These are phyloP conservation scores for Mycena indigotica DNA, from an alignment of 768 basidiomycete genomes.

Conservation along the genomic window DNA sequence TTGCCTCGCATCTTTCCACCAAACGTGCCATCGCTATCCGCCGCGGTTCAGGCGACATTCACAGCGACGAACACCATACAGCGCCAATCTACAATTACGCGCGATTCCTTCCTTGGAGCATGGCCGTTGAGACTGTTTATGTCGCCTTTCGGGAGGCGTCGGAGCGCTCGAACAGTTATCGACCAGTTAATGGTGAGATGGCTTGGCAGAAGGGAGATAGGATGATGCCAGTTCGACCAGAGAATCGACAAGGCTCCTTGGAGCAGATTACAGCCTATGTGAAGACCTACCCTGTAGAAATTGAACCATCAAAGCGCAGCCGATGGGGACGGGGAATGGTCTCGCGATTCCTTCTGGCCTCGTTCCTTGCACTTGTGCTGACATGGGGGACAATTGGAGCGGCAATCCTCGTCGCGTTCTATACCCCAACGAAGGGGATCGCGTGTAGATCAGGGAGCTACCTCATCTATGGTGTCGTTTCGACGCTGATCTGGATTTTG, in stretches of 20 bases:
- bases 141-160: slow-evolving; percentile 29
- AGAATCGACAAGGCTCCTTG: slow-evolving; percentile 15
- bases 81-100: slow-evolving; percentile 36
- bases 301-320: slow-evolving; percentile 5
- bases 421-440: slow-evolving; percentile 29
- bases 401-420: slow-evolving; percentile 24
- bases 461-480: slow-evolving; percentile 32
- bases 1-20: slow-evolving; percentile 16
- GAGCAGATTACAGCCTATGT: slow-evolving; percentile 18
- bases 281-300: not conserved
- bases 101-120: slow-evolving; percentile 31
- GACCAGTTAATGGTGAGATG: slow-evolving; percentile 20
- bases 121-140: slow-evolving; percentile 28
- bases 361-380: slow-evolving; percentile 19
- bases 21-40: slow-evolving; percentile 24
- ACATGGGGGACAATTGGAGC: slow-evolving; percentile 28
- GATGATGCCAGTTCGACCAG: not conserved
- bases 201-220: slow-evolving; percentile 23
- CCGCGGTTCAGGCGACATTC: slow-evolving; percentile 16
- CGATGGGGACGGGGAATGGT: slow-evolving; percentile 18
- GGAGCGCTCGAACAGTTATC: slow-evolving; percentile 18
- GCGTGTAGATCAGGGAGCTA: slow-evolving; percentile 37
- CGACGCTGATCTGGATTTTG: slow-evolving; percentile 37
- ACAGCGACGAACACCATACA: slow-evolving; percentile 26
- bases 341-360: slow-evolving; percentile 23